These are phyloP conservation scores for Kentomonas sorsogonicus DNA, from an alignment of 208 protist species.

Conservation along the genomic window DNA sequence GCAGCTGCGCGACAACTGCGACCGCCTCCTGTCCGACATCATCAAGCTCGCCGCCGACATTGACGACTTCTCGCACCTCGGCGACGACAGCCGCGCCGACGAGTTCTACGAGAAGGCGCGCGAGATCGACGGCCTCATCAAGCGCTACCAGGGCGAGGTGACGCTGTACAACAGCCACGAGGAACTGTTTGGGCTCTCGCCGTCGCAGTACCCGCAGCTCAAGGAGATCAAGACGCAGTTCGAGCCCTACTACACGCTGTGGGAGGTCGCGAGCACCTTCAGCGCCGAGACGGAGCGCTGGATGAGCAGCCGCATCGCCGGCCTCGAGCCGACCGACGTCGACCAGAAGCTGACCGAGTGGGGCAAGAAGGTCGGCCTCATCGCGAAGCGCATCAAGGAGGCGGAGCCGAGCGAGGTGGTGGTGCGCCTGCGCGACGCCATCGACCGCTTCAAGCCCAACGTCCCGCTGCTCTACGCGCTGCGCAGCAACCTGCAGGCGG, in stretches of 20 bases:
- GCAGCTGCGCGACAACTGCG: conserved; percentile 83
- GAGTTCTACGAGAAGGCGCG: conserved; percentile 86
- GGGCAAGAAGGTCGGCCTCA: conserved; percentile 71
- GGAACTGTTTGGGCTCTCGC: conserved; percentile 76
- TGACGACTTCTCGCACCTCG: conserved; percentile 80
- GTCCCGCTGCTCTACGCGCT: conserved; percentile 92
- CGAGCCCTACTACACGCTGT: conserved; percentile 88
- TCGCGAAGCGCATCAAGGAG: conserved; percentile 87
- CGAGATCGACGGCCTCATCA: conserved; percentile 63
- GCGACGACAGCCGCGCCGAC: conserved; percentile 80
- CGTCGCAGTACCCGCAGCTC: conserved; percentile 86
- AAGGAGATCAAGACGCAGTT: conserved; percentile 83
- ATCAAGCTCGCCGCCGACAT: conserved; percentile 74
- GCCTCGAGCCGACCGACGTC: conserved; percentile 71
- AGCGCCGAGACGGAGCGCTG: conserved; percentile 83
- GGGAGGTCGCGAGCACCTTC: conserved; percentile 85
- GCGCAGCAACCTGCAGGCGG: conserved; percentile 89
- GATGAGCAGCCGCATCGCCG: conserved; percentile 84
- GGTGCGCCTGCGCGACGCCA: conserved; percentile 72
- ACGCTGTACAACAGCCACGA: conserved; percentile 87
- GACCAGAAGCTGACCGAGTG: conserved; percentile 83
- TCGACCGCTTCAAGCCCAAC: conserved; percentile 90
- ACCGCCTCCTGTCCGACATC: conserved; percentile 78
- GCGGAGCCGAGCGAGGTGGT: conserved; percentile 73
- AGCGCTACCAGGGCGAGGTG: conserved; percentile 59